Conservation (phyloP, 1,284 basidiomycete species). For the Heterobasidion annosum region DNA sequence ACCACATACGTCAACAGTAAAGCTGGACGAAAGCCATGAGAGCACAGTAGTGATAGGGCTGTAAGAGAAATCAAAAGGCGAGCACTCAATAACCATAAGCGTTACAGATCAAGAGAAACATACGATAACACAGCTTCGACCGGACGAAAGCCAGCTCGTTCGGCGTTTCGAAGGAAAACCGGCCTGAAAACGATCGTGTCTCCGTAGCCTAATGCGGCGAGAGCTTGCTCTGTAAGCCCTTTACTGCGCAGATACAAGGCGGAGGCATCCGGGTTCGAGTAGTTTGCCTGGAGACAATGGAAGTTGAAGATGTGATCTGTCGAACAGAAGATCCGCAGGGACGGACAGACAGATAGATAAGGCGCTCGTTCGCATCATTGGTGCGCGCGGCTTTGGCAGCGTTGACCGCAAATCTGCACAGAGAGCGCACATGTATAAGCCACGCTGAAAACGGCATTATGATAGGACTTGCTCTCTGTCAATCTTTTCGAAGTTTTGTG, state of each 20-base stretch:
- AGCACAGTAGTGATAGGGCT: slow-evolving; percentile 24
- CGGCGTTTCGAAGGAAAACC: slow-evolving; percentile 33
- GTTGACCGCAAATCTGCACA: slow-evolving; percentile 57
- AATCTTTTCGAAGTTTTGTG: slow-evolving; percentile 61
- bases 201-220: slow-evolving; percentile 56
- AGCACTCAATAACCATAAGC: neutral
- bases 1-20: slow-evolving; percentile 37
- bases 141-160: slow-evolving; percentile 20
- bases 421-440: neutral
- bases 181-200: slow-evolving; percentile 68
- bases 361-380: slow-evolving; percentile 38
- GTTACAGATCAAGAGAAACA: neutral
- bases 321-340: neutral
- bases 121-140: slow-evolving; percentile 34
- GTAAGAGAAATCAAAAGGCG: neutral
- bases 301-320: neutral
- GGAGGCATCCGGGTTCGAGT: slow-evolving; percentile 37
- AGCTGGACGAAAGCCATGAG: slow-evolving; percentile 25
- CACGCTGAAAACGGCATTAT: neutral
- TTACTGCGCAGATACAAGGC: slow-evolving; percentile 58
- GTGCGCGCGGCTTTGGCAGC: slow-evolving; percentile 54
- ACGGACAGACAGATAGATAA: slow-evolving; percentile 65
- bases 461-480: slow-evolving; percentile 51
- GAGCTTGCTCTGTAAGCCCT: slow-evolving; percentile 62
- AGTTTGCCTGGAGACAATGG: slow-evolving; percentile 26